These are phyloP conservation scores for Auricularia cornea DNA, from an alignment of 768 basidiomycete species.

Conservation along the genomic window DNA sequence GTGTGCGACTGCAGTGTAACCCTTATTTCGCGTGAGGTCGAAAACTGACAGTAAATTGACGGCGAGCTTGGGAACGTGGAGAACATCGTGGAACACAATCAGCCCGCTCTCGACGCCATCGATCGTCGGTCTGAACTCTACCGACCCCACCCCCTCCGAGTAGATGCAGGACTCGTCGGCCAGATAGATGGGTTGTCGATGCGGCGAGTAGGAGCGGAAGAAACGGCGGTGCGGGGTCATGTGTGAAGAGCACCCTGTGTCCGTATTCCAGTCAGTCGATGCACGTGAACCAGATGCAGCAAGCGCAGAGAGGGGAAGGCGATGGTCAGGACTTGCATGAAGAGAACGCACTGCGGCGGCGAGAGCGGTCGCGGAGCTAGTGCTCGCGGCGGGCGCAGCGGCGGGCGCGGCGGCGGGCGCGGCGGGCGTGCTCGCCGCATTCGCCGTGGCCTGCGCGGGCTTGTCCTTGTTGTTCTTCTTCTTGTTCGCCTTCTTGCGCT, in stretches of 20 bases:
- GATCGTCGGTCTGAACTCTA: conserved; percentile 16
- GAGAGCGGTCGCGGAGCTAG: no score
- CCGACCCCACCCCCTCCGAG: conserved; percentile 18
- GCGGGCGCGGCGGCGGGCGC: no score
- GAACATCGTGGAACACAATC: not conserved
- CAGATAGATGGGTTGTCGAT: conserved; percentile 15
- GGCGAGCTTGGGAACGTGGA: conserved; percentile 18
- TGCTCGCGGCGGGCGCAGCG: no score
- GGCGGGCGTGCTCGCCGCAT: no score
- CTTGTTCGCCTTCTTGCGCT: no score
- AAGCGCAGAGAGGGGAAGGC: no score
- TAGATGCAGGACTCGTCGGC: conserved; percentile 18
- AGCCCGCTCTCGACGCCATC: not conserved
- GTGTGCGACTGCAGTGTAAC: not conserved
- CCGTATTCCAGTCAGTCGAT: conserved; percentile 18
- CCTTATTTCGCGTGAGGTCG: conserved; percentile 5
- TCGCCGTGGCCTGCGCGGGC: no score
- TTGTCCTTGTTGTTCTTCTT: no score
- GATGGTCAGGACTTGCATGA: no score
- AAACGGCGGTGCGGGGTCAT: conserved; percentile 26
- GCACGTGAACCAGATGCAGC: not conserved
- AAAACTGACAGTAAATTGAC: conserved; percentile 14
- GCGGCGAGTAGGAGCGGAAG: conserved; percentile 15
- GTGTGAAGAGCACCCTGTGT: conserved; percentile 26
- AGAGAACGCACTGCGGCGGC: no score